phyloP scores from a whole-genome alignment of 2,329 filamentous ascomycete species.

The Elsinoe ampelina region DNA sequence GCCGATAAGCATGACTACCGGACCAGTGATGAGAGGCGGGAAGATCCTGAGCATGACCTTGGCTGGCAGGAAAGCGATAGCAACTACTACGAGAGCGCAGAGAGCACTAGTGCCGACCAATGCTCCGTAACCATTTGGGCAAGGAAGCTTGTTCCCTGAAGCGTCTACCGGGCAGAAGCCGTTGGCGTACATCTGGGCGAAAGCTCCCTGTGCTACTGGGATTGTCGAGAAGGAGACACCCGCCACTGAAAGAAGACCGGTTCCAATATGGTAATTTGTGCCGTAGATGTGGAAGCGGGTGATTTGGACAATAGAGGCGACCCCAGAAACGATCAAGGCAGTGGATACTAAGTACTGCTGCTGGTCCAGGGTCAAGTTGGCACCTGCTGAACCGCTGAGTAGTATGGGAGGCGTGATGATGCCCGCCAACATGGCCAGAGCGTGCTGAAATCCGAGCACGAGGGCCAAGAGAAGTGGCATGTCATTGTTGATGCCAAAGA shows the following conservation, averaged over 20 bases:
- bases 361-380: conserved; percentile 51
- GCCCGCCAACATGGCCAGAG: conserved; percentile 59
- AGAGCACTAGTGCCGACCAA: conserved; percentile 55
- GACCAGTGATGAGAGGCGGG: conserved; percentile 65
- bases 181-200: conserved; percentile 68
- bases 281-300: conserved; percentile 63
- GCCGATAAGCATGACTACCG: conserved; percentile 62
- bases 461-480: conserved; percentile 68
- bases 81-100: conserved; percentile 53
- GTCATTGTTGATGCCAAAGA: conserved; percentile 72
- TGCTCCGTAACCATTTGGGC: conserved; percentile 66
- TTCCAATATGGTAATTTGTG: conserved; percentile 67
- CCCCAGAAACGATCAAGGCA: conserved; percentile 67
- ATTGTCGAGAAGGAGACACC: conserved; percentile 72
- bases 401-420: conserved; percentile 74
- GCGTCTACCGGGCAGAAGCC: conserved; percentile 55
- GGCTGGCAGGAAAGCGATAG: conserved; percentile 65
- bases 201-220: conserved; percentile 60
- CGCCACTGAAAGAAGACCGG: conserved; percentile 70
- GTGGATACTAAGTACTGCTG: conserved; percentile 74
- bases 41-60: conserved; percentile 61
- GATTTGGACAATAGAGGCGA: conserved; percentile 68
- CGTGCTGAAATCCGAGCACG: conserved; percentile 69
- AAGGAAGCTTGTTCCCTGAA: conserved; percentile 59
- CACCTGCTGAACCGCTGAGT: conserved; percentile 47